Base-by-base conservation (phyloP, 2,329 filamentous ascomycete genomes). In the Helicocarpus griseus region DNA sequence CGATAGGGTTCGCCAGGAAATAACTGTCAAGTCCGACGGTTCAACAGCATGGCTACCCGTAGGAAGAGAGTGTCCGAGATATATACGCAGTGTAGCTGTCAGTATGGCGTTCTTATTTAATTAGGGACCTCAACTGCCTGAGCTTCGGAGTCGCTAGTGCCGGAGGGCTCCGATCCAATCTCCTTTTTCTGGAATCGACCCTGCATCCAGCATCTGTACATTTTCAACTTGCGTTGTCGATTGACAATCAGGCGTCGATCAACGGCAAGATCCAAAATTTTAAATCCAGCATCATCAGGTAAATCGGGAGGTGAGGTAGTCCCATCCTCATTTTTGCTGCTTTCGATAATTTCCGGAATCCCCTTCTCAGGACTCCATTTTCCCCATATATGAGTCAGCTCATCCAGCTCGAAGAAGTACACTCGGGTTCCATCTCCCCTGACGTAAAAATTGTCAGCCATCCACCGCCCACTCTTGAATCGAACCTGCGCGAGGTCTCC, bases 371-470 rank as follows among this genome's bases (percentile, higher is more conserved):
- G 64, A 4, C 61, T 66, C 69, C 59, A 70, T 31, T 77, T 79
- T 22, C 76, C 76, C 91, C 91, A 97, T 54, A 97, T 91, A 40
- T 77, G 68, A 49, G 79, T 77, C 50, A 98, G 73, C 71, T 98
- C 85, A 31, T 90, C 83, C 67, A 83, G 78, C 52, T 96, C 91
- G 63, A 98, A 98, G 69, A 98, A 98, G 69, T 97, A 98, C 0
- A 98, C 93, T 5, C 93, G 80, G 3, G 93, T 98, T 1, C 93
- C 93, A 67, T 98, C 93, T 1, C 93, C 93, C 31, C 93, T 78
- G 41, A 96, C 87, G 67, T 98, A 98, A 63, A 98, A 98, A 65
- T 97, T 98, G 69, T 97, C 93, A 51, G 89, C 87, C 64, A 98
- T 78, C 63, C 91, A 97, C 38, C 93, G 79, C 11, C 89, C 89